Conservation (phyloP, 2,329 filamentous ascomycete species). For the Aspergillus sp. region DNA sequence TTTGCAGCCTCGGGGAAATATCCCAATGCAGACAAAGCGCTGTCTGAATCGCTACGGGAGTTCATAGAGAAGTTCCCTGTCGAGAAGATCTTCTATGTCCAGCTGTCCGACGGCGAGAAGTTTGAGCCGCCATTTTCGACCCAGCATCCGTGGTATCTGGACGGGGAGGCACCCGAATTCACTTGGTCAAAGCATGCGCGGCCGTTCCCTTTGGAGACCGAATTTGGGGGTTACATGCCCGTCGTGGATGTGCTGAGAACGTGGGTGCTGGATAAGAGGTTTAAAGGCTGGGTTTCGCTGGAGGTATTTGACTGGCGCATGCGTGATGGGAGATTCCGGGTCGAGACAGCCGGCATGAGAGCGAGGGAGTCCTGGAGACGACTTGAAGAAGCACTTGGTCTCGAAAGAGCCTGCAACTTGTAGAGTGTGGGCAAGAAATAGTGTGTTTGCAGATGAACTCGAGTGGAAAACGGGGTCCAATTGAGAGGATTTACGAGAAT, state of each 20-base stretch:
- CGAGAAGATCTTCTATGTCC: slow-evolving; percentile 36
- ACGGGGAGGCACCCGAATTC: slow-evolving; percentile 28
- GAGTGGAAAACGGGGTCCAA: too few relatives aligned
- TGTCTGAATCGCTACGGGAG: slow-evolving; percentile 23
- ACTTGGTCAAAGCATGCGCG: slow-evolving; percentile 30
- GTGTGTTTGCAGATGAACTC: too few relatives aligned
- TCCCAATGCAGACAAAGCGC: slow-evolving; percentile 14
- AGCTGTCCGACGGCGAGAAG: slow-evolving; percentile 36
- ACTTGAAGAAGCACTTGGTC: slow-evolving; percentile 9
- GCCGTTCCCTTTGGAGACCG: slow-evolving; percentile 30
- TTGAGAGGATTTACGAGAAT: too few relatives aligned
- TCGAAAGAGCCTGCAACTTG: neutral
- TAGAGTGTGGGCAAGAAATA: too few relatives aligned
- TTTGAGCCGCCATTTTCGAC: slow-evolving; percentile 31
- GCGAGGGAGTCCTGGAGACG: slow-evolving; percentile 20
- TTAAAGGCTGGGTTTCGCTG: slow-evolving; percentile 32
- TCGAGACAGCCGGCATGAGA: slow-evolving; percentile 17
- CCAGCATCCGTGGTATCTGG: slow-evolving; percentile 28
- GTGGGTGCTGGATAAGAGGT: slow-evolving; percentile 30
- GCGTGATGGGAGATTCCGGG: slow-evolving; percentile 15
- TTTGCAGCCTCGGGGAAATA: slow-evolving; percentile 22
- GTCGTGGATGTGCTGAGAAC: slow-evolving; percentile 25
- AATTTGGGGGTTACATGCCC: slow-evolving; percentile 28
- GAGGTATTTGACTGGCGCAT: slow-evolving; percentile 34
- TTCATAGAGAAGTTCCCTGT: slow-evolving; percentile 19